Conservation (phyloP, 2,329 filamentous ascomycete species). For the Fusarium agapanthi region DNA sequence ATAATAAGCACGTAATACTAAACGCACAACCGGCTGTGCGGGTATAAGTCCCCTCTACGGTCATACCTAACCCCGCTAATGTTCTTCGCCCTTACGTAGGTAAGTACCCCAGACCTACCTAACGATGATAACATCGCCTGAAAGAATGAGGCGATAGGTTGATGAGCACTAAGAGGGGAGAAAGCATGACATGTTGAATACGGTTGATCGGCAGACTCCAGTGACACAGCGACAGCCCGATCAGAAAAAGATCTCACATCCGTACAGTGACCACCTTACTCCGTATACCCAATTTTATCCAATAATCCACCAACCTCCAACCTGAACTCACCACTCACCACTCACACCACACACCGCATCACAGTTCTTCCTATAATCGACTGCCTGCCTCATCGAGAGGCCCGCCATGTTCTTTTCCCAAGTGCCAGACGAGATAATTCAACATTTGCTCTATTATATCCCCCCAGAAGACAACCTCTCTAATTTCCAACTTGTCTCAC, state of each 20-base stretch:
- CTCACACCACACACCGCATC: slow-evolving; percentile 8
- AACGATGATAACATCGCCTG: slow-evolving; percentile 34
- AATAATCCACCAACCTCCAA: not conserved
- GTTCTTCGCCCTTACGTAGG: not conserved
- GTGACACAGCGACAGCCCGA: not conserved
- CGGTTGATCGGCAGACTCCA: slow-evolving; percentile 30
- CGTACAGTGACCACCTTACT: not conserved
- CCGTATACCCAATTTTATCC: not conserved
- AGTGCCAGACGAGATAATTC: slow-evolving; percentile 86
- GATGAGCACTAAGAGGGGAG: slow-evolving; percentile 15
- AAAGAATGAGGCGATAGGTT: slow-evolving; percentile 27
- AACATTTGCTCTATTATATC: slow-evolving; percentile 74
- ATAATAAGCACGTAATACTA: no score
- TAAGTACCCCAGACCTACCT: slow-evolving; percentile 17
- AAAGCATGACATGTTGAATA: slow-evolving; percentile 34
- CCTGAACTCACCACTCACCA: slow-evolving; percentile 2
- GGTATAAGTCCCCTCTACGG: no score
- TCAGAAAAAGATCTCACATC: not conserved
- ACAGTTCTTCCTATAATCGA: slow-evolving; percentile 5
- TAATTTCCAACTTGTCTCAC: slow-evolving; percentile 64
- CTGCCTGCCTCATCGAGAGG: slow-evolving; percentile 18
- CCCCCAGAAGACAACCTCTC: slow-evolving; percentile 64
- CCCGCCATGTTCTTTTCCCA: slow-evolving; percentile 51
- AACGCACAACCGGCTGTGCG: no score
- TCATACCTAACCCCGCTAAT: slow-evolving; percentile 31